phyloP scores from a whole-genome alignment of 1,139 yeast genomes.

The Nakaseomyces delphensis region DNA sequence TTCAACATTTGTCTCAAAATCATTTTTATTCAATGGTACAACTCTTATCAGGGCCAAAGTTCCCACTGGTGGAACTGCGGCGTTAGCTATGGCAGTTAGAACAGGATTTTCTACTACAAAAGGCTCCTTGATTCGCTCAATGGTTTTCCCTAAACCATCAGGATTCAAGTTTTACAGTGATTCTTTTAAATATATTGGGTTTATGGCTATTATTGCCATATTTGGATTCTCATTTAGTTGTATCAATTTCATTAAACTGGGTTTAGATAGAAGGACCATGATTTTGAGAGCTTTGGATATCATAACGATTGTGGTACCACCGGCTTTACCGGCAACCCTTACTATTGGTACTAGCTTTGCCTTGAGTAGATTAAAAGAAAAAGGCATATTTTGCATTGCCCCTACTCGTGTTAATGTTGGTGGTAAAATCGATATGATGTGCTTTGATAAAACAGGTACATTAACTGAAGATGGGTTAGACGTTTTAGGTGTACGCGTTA shows the following conservation, averaged over 20 bases:
- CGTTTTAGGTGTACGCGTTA: slow-evolving; percentile 70
- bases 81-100: slow-evolving; percentile 76
- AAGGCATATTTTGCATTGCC: slow-evolving; percentile 75
- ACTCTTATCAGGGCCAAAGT: slow-evolving; percentile 74
- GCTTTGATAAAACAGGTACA: slow-evolving; percentile 97
- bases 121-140: slow-evolving; percentile 89
- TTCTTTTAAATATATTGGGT: slow-evolving; percentile 91
- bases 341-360: slow-evolving; percentile 96
- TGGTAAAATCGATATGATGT: slow-evolving; percentile 81
- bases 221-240: slow-evolving; percentile 81
- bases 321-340: slow-evolving; percentile 94
- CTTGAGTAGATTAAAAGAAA: slow-evolving; percentile 57
- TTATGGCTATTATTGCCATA: slow-evolving; percentile 79
- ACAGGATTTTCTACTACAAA: slow-evolving; percentile 94
- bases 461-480: slow-evolving; percentile 94
- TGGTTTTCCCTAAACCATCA: slow-evolving; percentile 91
- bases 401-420: slow-evolving; percentile 93
- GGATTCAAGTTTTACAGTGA: slow-evolving; percentile 91
- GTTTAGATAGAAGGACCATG: slow-evolving; percentile 60
- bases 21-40: slow-evolving; percentile 81
- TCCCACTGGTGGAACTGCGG: slow-evolving; percentile 41
- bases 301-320: slow-evolving; percentile 95
- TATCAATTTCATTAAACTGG: slow-evolving; percentile 68
- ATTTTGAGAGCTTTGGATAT: slow-evolving; percentile 84
- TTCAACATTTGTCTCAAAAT: slow-evolving; percentile 60